Conservation (phyloP, 805 yeast species). For the Candida golubevii region DNA sequence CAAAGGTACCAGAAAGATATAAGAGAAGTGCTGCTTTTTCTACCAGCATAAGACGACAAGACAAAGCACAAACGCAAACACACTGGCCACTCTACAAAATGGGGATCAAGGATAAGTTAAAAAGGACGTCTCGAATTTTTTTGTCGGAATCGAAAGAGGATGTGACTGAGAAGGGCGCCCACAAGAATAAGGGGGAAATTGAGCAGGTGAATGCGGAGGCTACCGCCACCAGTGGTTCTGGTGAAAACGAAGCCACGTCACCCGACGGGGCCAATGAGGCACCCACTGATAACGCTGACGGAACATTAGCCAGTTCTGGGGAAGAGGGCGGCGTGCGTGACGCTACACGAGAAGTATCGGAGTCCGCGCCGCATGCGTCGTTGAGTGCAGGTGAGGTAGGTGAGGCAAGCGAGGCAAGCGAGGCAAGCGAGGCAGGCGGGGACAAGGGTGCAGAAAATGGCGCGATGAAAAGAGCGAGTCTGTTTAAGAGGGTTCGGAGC, state of each 20-base stretch:
- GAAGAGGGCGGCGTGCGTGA: conserved; percentile 7
- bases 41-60: no score
- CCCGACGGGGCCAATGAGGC: conserved; percentile 1
- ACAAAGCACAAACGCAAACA: no score
- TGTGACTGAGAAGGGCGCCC: conserved; percentile 4
- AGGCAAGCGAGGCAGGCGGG: conserved; percentile 3
- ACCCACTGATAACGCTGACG: conserved; percentile 7
- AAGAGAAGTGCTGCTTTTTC: no score
- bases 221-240: not conserved
- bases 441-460: conserved; percentile 4
- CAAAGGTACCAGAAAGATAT: no score
- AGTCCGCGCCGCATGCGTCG: conserved; percentile 3
- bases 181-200: not conserved
- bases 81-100: not conserved
- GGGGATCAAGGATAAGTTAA: conserved; percentile 17
- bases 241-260: not conserved
- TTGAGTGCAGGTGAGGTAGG: conserved; percentile 3
- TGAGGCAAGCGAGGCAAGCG: not conserved
- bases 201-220: conserved; percentile 1
- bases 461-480: conserved; percentile 9
- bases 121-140: conserved; percentile 16
- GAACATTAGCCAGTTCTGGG: conserved; percentile 9
- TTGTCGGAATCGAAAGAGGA: conserved; percentile 13
- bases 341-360: conserved; percentile 3
- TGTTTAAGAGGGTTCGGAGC: conserved; percentile 6